Base-by-base conservation (phyloP, 2,329 filamentous ascomycete genomes). In the Paraphoma sp. region DNA sequence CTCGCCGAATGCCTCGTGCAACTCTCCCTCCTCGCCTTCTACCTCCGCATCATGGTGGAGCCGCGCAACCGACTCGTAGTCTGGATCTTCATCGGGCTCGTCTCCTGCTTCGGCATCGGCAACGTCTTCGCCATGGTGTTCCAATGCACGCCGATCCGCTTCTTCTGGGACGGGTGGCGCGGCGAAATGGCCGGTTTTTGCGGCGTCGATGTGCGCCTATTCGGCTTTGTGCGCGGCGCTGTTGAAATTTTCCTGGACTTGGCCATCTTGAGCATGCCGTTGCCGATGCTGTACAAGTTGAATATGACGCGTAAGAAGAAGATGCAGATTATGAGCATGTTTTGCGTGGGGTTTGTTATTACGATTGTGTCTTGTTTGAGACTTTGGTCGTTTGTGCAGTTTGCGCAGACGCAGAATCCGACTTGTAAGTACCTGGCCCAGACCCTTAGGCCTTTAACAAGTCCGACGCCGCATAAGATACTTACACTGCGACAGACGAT, bases 131-230 rank as follows among this genome's bases (percentile, higher is more conserved):
- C 65, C 18, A 78, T 78, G 44, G 60, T 68, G n/a, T 68, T 71
- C 45, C 75, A 79, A 42, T 80, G 77, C 53, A 59, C 54, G 6
- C 79, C 78, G 0, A 63, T 79, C 8, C 48, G 55, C 2, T 76
- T 71, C 16, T 77, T 77, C 40, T 80, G 78, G 78, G 63, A 72
- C n/a, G 75, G 72, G 17, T 80, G 78, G 78, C 71, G 69, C 36
- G 71, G 71, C 11, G 70, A 78, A 38, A 70, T 65, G 31, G 23
- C 64, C 14, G 76, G 70, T n/a, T 53, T 65, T 16, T 68, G 64
- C 45, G 75, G 73, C 57, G 72, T 78, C 23, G 65, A 79, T 40
- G 71, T 80, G 36, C 74, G 73, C 12, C 63, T 75, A 3, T 76
- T 78, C 44, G 73, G 72, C 10, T 79, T 77, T 65, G 59, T 73